Conservation (phyloP, 306 rosid species). For the Quercus berberidifolia region DNA sequence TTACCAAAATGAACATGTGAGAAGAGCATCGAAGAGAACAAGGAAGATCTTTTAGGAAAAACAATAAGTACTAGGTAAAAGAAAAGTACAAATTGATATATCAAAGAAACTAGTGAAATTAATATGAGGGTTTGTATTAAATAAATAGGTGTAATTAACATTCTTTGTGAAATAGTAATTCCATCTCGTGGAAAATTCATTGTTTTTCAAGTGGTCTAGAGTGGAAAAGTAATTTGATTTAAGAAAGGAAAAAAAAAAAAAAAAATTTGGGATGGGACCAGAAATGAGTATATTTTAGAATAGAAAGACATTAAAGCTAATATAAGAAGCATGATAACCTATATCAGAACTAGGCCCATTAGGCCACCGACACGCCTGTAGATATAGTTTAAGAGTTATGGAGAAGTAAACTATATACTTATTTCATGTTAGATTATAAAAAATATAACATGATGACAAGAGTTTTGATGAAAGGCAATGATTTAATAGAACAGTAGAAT, state of each 20-base stretch:
- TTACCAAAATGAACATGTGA: not conserved
- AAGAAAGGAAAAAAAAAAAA: not conserved
- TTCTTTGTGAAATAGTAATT: not conserved
- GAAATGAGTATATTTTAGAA: constrained; percentile 39
- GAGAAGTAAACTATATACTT: constrained; percentile 30
- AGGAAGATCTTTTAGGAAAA: not conserved
- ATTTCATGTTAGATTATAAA: constrained; percentile 15
- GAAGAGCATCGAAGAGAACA: not conserved
- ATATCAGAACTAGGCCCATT: constrained; percentile 26
- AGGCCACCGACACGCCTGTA: constrained; percentile 59
- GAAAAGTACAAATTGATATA: not conserved
- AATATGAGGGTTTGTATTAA: not conserved
- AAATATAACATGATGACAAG: not conserved
- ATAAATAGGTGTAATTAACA: not conserved
- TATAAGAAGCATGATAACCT: constrained; percentile 43
- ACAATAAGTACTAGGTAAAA: not conserved
- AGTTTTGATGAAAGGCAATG: constrained; percentile 22
- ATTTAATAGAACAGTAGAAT: constrained; percentile 54
- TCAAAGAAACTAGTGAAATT: not conserved
- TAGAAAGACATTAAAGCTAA: constrained; percentile 34
- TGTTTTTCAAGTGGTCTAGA: constrained; percentile 15
- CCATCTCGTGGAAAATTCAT: constrained; percentile 2
- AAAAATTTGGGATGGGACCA: constrained; percentile 25
- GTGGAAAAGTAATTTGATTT: constrained; percentile 15
- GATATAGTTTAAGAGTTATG: constrained; percentile 18